phyloP scores from a whole-genome alignment of 2,329 filamentous ascomycete species.

The Colletotrichum sp. region DNA sequence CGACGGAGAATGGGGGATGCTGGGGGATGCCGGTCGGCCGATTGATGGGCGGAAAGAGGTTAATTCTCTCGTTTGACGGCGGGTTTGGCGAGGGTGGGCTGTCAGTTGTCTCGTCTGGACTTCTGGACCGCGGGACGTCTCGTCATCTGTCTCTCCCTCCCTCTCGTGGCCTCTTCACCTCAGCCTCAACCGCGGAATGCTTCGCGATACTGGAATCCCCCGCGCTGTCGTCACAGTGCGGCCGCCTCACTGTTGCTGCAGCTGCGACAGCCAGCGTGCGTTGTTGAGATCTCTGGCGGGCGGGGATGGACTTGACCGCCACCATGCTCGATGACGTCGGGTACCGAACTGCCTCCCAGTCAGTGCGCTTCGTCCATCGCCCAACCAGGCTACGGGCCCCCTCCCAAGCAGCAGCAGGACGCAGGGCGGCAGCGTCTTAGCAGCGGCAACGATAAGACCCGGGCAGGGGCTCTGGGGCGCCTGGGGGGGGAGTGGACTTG shows the following conservation, averaged over 20 bases:
- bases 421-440: not conserved
- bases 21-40: conserved; percentile 1
- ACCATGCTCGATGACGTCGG: conserved; percentile 21
- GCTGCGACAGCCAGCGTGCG: not conserved
- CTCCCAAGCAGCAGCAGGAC: not conserved
- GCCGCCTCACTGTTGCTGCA: not conserved
- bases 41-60: conserved; percentile 1
- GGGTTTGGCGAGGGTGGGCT: not conserved
- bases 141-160: not conserved
- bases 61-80: not conserved
- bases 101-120: not conserved
- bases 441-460: not conserved
- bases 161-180: not conserved
- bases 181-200: not conserved
- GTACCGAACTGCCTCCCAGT: conserved; percentile 1
- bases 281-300: not conserved
- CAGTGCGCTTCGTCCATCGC: not conserved
- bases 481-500: not conserved
- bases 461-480: not conserved
- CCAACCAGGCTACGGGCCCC: conserved; percentile 1
- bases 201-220: not conserved
- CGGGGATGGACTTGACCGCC: conserved; percentile 9
- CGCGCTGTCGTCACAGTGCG: not conserved
- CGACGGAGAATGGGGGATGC: conserved; percentile 4
- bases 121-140: not conserved